These are phyloP conservation scores for Juncus effusus DNA, from an alignment of 176 grass and related monocot species.

Conservation along the genomic window DNA sequence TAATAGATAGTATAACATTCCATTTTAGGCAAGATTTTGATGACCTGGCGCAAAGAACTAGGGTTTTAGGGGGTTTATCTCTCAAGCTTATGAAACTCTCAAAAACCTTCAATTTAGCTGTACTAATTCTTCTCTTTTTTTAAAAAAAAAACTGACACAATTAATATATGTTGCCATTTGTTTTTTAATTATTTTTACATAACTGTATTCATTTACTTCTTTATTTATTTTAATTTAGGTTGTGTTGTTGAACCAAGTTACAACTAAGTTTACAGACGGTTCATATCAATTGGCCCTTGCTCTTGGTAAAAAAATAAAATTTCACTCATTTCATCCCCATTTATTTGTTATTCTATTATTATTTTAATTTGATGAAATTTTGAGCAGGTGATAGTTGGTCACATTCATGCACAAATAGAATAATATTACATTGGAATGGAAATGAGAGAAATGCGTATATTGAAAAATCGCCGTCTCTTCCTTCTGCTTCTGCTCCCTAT, in stretches of 20 bases:
- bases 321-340: too few relatives aligned
- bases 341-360: background rate
- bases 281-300: slow-evolving; percentile 92
- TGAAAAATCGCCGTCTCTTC: slow-evolving; percentile 88
- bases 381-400: slow-evolving; percentile 92
- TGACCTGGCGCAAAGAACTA: slow-evolving; percentile 76
- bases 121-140: slow-evolving; percentile 32
- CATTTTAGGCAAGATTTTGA: slow-evolving; percentile 98
- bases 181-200: background rate
- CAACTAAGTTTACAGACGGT: slow-evolving; percentile 85
- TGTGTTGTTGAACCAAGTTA: slow-evolving; percentile 94
- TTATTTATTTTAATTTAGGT: slow-evolving; percentile 46
- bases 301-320: slow-evolving; percentile 44
- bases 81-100: slow-evolving; percentile 83
- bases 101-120: slow-evolving; percentile 59
- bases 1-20: slow-evolving; percentile 94
- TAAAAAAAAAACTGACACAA: background rate
- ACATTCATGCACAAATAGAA: slow-evolving; percentile 71
- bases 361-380: background rate
- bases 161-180: too few relatives aligned
- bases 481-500: slow-evolving; percentile 68
- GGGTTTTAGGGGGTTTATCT: slow-evolving; percentile 76
- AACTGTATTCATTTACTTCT: background rate
- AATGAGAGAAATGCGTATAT: slow-evolving; percentile 59
- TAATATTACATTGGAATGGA: slow-evolving; percentile 87